Conservation (phyloP, 495 filamentous ascomycete species). For the Penicillium taxi region DNA sequence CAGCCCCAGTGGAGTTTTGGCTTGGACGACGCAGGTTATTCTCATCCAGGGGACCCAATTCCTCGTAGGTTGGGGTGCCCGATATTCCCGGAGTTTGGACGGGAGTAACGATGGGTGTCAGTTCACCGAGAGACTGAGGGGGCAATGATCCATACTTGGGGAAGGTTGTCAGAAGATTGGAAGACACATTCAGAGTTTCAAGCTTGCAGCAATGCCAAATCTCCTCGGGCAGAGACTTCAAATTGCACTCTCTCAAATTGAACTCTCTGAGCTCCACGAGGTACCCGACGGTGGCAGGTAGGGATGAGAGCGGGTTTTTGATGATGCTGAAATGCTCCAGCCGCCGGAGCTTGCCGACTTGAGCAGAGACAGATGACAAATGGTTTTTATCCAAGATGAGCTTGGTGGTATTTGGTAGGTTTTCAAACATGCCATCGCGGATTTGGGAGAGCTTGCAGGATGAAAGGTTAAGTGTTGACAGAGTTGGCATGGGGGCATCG, state of each 20-base stretch:
- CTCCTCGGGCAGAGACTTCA: conserved; percentile 79
- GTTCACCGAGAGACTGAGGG: conserved; percentile 50
- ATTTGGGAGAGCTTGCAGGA: conserved; percentile 80
- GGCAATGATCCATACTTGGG: conserved; percentile 67
- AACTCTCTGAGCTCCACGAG: conserved; percentile 75
- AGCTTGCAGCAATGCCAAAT: conserved; percentile 86
- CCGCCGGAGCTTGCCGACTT: conserved; percentile 74
- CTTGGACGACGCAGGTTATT: conserved; percentile 64
- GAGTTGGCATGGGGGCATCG: conserved; percentile 61
- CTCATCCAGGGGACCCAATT: conserved; percentile 62
- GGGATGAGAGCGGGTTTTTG: conserved; percentile 72
- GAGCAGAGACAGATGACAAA: conserved; percentile 75
- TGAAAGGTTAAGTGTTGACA: conserved; percentile 80
- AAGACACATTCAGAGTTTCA: conserved; percentile 89
- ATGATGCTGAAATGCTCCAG: conserved; percentile 91
- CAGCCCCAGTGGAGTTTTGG: conserved; percentile 68
- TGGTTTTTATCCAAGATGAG: conserved; percentile 92
- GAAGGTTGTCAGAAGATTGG: conserved; percentile 83
- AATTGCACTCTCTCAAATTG: conserved; percentile 85
- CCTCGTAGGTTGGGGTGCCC: conserved; percentile 64
- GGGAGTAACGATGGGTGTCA: conserved; percentile 40
- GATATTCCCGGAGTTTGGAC: conserved; percentile 44
- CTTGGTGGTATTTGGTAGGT: conserved; percentile 76
- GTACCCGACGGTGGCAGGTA: conserved; percentile 80
- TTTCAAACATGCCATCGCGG: conserved; percentile 75